Conservation (phyloP, 2,329 filamentous ascomycete genomes). For the Colletotrichum cordylinicola region DNA sequence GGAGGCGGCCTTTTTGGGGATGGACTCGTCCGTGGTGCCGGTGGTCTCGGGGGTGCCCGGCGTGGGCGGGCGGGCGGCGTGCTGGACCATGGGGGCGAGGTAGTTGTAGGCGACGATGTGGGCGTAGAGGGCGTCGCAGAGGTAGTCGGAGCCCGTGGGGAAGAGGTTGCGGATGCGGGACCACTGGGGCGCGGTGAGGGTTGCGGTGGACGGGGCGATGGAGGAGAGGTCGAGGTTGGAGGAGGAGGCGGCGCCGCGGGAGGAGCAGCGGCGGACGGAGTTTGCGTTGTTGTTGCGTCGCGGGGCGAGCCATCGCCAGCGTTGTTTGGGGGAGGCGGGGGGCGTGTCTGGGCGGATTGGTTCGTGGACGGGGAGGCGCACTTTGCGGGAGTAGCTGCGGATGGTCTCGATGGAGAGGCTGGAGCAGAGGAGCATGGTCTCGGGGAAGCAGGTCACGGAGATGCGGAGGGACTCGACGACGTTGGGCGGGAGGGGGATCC, state of each 20-base stretch:
- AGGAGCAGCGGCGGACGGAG: not conserved
- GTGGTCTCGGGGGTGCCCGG: conserved; percentile 8
- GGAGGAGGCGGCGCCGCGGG: not conserved
- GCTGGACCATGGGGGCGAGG: conserved; percentile 40
- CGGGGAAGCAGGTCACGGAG: conserved; percentile 62
- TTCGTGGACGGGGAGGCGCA: conserved; percentile 42
- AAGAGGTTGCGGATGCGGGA: conserved; percentile 57
- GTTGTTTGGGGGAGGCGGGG: conserved; percentile 17
- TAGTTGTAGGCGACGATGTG: conserved; percentile 67
- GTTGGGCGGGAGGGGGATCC: conserved; percentile 56
- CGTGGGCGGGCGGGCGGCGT: not conserved
- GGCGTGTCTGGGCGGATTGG: conserved; percentile 9
- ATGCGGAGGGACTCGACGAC: conserved; percentile 60
- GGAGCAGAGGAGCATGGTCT: conserved; percentile 62
- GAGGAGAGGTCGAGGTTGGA: conserved; percentile 5
- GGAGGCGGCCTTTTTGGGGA: conserved; percentile 58
- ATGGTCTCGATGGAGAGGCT: conserved; percentile 64
- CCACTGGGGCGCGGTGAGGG: conserved; percentile 39
- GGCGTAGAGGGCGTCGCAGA: conserved; percentile 65
- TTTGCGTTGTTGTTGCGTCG: conserved; percentile 9
- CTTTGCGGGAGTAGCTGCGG: conserved; percentile 58
- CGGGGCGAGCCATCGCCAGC: conserved; percentile 22
- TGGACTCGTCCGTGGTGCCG: conserved; percentile 29
- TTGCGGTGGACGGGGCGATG: not conserved
- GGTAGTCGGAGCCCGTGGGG: conserved; percentile 55